Conservation (phyloP, 1,284 basidiomycete genomes). For the Phlebopus sp. region DNA sequence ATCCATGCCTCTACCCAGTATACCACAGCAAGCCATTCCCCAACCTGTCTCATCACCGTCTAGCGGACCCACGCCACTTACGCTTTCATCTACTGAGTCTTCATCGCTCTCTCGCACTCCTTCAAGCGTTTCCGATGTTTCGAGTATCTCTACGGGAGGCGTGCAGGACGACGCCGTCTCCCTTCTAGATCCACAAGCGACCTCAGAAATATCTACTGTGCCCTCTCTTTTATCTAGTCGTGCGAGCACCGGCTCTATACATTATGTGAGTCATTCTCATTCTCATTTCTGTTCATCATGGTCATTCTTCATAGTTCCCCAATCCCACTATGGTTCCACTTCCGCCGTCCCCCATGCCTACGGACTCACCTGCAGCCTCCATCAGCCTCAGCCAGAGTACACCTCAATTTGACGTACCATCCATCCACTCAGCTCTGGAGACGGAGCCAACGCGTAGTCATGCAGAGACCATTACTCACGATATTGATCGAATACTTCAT, state of each 20-base stretch:
- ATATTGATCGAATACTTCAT: slow-evolving; percentile 63
- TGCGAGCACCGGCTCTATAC: slow-evolving; percentile 29
- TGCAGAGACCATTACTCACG: slow-evolving; percentile 50
- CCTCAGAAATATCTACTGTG: slow-evolving; percentile 43
- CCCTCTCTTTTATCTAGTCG: slow-evolving; percentile 51
- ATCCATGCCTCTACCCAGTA: slow-evolving; percentile 10
- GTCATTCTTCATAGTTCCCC: slow-evolving; percentile 15
- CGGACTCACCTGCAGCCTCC: slow-evolving; percentile 35
- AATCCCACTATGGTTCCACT: slow-evolving; percentile 35
- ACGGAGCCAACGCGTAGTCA: slow-evolving; percentile 40
- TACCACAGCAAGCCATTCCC: slow-evolving; percentile 5
- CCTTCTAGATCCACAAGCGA: slow-evolving; percentile 23
- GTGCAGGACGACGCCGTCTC: slow-evolving; percentile 35
- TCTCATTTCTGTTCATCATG: slow-evolving; percentile 16
- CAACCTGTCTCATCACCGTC: slow-evolving; percentile 26
- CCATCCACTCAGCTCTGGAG: slow-evolving; percentile 52
- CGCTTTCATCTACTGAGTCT: slow-evolving; percentile 26
- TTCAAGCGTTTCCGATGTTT: slow-evolving; percentile 35
- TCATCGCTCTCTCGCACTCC: slow-evolving; percentile 40
- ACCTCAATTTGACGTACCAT: slow-evolving; percentile 56
- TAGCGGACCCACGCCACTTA: slow-evolving; percentile 27
- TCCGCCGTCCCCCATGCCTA: slow-evolving; percentile 35
- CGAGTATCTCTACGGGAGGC: slow-evolving; percentile 37
- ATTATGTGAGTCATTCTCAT: slow-evolving; percentile 28
- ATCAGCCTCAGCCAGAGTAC: slow-evolving; percentile 61